Base-by-base conservation (phyloP, 371 early-diverging fungal genomes). In the Lichtheimia corymbifera region DNA sequence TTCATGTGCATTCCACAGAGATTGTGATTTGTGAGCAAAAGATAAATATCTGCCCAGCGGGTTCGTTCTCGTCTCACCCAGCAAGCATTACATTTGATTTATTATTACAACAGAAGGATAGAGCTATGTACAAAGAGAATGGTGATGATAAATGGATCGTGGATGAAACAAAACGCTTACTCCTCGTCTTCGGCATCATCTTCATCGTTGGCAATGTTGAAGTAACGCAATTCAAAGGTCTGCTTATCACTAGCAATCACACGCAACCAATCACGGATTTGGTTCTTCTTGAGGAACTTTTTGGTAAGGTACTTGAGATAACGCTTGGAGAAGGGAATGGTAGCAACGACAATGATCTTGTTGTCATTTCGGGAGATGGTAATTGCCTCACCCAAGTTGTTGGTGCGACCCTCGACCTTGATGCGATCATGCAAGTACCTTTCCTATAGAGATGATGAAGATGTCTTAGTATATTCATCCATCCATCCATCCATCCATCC, bases 201-300 rank as follows among this genome's bases (percentile, higher is more conserved):
- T 45, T 86, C 94, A 68, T 90, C 86, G 82, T 91, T 90, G 79
- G 88, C 84, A 71, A 92, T 90, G 90, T 96, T 92, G 90, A 88
- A 97, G 94, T 97, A 98, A 73, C 90, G 86, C 82, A 98, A 90
- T 84, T 93, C 90, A 88, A 93, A 98, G 78, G 94, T 86, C 71
- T 83, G 77, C 93, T 95, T 94, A 86, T 84, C 82, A 71, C 88
- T 79, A 73, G 97, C 88, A 78, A 97, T 88, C 67, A 97, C 97
- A 80, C 98, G 96, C 80, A 98, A 86, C 93, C 94, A 97, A 87
- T 98, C 99, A 76, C 96, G 92, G 83, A 98, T 91, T 81, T 90
- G 87, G 91, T 97, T 86, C 94, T 98, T 97, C 94, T 98, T 98
- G 86, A 98, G 88, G 94, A 95, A 98, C 91, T 95, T 95, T 94